Evolutionary conservation across 2,329 filamentous ascomycete genomes (phyloP).

Genomic region (Fusarium cicatricum): DNA sequence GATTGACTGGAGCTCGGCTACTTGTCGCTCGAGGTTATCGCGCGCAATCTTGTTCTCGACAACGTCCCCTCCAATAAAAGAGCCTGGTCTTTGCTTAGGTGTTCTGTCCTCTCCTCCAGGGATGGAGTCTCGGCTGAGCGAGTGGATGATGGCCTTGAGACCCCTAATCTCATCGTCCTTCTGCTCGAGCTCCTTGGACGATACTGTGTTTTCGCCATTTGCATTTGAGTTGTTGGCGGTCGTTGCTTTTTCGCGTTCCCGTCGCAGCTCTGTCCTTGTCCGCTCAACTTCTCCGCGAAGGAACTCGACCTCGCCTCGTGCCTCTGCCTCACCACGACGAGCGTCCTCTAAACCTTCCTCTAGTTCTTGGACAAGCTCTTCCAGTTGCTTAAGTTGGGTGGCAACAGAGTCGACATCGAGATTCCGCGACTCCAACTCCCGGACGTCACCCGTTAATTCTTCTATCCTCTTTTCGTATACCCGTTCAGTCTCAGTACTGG

Average conservation of each 20-base stretch:
- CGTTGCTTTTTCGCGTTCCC: slow-evolving; percentile 82
- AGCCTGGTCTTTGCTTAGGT: slow-evolving; percentile 44
- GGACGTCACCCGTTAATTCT: slow-evolving; percentile 82
- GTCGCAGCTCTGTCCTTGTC: slow-evolving; percentile 83
- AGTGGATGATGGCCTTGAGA: slow-evolving; percentile 97
- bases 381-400: slow-evolving; percentile 89
- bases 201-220: slow-evolving; percentile 55
- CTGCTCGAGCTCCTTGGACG: slow-evolving; percentile 82
- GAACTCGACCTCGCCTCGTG: slow-evolving; percentile 94
- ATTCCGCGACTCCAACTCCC: slow-evolving; percentile 81
- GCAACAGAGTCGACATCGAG: slow-evolving; percentile 94
- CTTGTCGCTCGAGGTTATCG: slow-evolving; percentile 80
- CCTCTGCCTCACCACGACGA: slow-evolving; percentile 91
- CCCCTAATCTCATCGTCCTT: slow-evolving; percentile 98
- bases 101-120: slow-evolving; percentile 50
- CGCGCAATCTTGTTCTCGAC: slow-evolving; percentile 46
- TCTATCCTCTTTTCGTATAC: slow-evolving; percentile 96
- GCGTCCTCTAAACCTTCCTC: slow-evolving; percentile 98
- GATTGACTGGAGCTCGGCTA: slow-evolving; percentile 77
- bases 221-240: slow-evolving; percentile 43
- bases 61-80: slow-evolving; percentile 47
- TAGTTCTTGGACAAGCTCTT: slow-evolving; percentile 94
- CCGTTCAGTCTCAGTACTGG: slow-evolving; percentile 92
- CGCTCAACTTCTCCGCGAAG: slow-evolving; percentile 93
- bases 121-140: slow-evolving; percentile 80